phyloP scores from a whole-genome alignment of 805 yeast genomes.

The Komagataella pastoris region DNA sequence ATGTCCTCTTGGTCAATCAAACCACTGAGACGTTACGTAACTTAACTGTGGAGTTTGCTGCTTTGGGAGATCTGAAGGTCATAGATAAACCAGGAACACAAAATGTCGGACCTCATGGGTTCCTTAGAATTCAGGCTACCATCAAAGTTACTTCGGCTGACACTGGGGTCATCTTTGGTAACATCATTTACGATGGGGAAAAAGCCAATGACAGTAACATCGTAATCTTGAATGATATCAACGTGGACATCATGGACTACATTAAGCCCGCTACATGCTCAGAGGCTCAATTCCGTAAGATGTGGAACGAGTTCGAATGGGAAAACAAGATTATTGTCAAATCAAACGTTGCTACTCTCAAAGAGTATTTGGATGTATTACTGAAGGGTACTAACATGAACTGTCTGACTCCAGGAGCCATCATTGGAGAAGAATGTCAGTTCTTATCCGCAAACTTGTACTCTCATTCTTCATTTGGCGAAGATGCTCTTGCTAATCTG shows the following conservation, averaged over 20 bases:
- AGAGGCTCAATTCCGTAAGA: constrained; percentile 81
- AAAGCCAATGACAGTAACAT: constrained; percentile 82
- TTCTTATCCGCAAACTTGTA: constrained; percentile 91
- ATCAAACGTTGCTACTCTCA: constrained; percentile 50
- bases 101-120: constrained; percentile 95
- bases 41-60: constrained; percentile 87
- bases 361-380: constrained; percentile 65
- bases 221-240: constrained; percentile 88
- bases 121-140: constrained; percentile 79
- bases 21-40: constrained; percentile 85
- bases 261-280: constrained; percentile 89
- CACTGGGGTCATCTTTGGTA: constrained; percentile 96
- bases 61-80: constrained; percentile 90
- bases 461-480: constrained; percentile 89
- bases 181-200: constrained; percentile 91
- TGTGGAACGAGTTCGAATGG: constrained; percentile 99
- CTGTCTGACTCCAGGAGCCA: constrained; percentile 83
- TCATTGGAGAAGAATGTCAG: constrained; percentile 79
- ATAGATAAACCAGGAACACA: constrained; percentile 83
- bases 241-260: constrained; percentile 94
- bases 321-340: constrained; percentile 92
- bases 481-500: constrained; percentile 91
- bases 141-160: constrained; percentile 94
- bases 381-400: constrained; percentile 85
- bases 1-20: constrained; percentile 88